Evolutionary conservation across 1,139 yeast species (phyloP), one percentile per base, ranked within the genome.

Genomic region (Pichia norvegensis): DNA sequence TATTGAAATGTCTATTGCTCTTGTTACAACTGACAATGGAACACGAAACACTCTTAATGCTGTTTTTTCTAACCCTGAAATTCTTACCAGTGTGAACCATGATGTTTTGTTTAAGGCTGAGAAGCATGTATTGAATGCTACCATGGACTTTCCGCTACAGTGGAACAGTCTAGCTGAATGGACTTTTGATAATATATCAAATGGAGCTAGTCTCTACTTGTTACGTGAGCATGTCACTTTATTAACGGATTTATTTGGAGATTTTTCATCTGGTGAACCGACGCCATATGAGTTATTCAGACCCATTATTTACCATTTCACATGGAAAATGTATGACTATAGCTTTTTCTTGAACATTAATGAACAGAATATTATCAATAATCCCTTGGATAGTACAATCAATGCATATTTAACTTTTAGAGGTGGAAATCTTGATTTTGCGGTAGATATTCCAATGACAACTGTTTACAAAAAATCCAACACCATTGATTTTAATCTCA

Each of bases 71-170:
- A 66, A 70, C 17, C 79, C 85, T 0, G 95, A 85, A 56, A 62
- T 88, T 4, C 67, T 92, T 44, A 72, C 97, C 0, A 85, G 95
- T 45, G 94, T 92, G 1, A 92, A 90, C 55, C 97, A 92, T 62
- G 95, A 87, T 55, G 68, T 87, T 17, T 65, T 88, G 13, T 76
- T 85, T 52, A 67, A 73, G 14, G 86, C 95, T 0, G 76, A 77
- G 36, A 66, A 69, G 9, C 92, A 85, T 57, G 63, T 62, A 1
- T 49, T 87, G 4, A 64, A 68, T 21, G 79, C 83, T 2, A 74
- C 74, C 33, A 67, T 85, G 29, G 79, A 83, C 0, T 79, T 75
- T 51, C 97, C 97, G 0, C 65, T 85, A 36, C 66, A 74, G 48
- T 90, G 97, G 96, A 86, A 90, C 61, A 92, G 86, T 2, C 67